Evolutionary conservation across 306 rosid genomes (phyloP).

Genomic region (Begonia fuchsioides): DNA sequence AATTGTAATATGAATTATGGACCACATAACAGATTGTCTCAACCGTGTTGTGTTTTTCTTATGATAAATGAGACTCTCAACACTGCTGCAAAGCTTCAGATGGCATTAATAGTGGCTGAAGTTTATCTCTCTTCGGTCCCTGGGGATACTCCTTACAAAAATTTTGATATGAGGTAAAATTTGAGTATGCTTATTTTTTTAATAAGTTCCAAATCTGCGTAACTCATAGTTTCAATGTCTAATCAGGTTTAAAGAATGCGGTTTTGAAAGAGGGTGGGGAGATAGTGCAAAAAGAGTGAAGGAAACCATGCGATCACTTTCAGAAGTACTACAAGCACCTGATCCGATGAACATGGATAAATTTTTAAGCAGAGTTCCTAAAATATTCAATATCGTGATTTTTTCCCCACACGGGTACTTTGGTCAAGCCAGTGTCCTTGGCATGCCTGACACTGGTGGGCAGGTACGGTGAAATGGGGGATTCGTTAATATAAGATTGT

Average conservation of each 20-base stretch:
- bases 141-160: slow-evolving; percentile 31
- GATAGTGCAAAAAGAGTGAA: slow-evolving; percentile 56
- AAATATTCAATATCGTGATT: slow-evolving; percentile 60
- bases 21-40: too few relatives aligned
- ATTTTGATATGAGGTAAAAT: slow-evolving; percentile 47
- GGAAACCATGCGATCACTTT: slow-evolving; percentile 49
- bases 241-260: slow-evolving; percentile 79
- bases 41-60: slow-evolving; percentile 2
- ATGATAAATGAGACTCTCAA: slow-evolving; percentile 48
- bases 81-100: slow-evolving; percentile 59
- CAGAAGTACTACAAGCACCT: slow-evolving; percentile 82
- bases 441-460: slow-evolving; percentile 95
- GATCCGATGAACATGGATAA: slow-evolving; percentile 54
- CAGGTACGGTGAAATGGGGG: slow-evolving; percentile 31
- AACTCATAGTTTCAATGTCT: neutral
- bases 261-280: slow-evolving; percentile 97
- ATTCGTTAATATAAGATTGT: neutral
- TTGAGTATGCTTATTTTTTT: neutral
- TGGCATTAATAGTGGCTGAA: slow-evolving; percentile 51
- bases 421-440: slow-evolving; percentile 89
- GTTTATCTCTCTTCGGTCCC: slow-evolving; percentile 43
- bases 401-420: slow-evolving; percentile 90
- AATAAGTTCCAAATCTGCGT: neutral
- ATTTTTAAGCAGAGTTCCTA: slow-evolving; percentile 61
- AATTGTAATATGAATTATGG: too few relatives aligned